Conservation (phyloP, 164 flowering plant species). For the Kalanchoe fedtschenkoi region DNA sequence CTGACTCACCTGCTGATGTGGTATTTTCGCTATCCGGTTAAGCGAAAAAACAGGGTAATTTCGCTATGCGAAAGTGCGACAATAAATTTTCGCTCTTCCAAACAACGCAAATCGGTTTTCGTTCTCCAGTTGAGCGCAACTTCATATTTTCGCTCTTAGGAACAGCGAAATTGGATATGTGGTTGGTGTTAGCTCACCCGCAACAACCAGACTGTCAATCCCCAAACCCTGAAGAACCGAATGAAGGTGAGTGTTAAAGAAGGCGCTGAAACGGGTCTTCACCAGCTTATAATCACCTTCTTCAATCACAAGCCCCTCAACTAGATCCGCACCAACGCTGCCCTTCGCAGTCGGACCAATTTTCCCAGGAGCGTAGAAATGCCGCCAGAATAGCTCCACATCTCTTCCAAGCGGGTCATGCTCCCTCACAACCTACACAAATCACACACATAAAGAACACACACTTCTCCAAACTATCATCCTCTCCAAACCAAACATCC, state of each 20-base stretch:
- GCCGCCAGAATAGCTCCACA: constrained; percentile 70
- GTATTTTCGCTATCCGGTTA: too few relatives aligned
- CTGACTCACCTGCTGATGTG: too few relatives aligned
- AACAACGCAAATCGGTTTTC: too few relatives aligned
- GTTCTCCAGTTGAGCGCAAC: too few relatives aligned
- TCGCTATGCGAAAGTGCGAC: too few relatives aligned
- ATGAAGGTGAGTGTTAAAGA: constrained; percentile 82
- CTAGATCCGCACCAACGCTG: constrained; percentile 64
- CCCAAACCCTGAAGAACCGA: constrained; percentile 51
- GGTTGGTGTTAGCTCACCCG: constrained; percentile 53
- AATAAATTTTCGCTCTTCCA: too few relatives aligned
- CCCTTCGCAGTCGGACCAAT: constrained; percentile 61
- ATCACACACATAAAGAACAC: background rate
- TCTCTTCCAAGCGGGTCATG: constrained; percentile 90
- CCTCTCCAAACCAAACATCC: too few relatives aligned
- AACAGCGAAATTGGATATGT: too few relatives aligned
- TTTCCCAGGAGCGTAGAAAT: constrained; percentile 45
- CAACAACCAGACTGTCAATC: constrained; percentile 41
- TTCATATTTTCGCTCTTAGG: too few relatives aligned
- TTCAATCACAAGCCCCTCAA: constrained; percentile 61
- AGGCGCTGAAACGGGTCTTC: constrained; percentile 90
- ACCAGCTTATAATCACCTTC: constrained; percentile 84
- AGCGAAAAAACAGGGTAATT: too few relatives aligned
- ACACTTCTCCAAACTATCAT: background rate
- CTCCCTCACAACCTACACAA: constrained; percentile 80